Conservation (phyloP, 176 grass and related monocot species). For the Tuctoria greenei region DNA sequence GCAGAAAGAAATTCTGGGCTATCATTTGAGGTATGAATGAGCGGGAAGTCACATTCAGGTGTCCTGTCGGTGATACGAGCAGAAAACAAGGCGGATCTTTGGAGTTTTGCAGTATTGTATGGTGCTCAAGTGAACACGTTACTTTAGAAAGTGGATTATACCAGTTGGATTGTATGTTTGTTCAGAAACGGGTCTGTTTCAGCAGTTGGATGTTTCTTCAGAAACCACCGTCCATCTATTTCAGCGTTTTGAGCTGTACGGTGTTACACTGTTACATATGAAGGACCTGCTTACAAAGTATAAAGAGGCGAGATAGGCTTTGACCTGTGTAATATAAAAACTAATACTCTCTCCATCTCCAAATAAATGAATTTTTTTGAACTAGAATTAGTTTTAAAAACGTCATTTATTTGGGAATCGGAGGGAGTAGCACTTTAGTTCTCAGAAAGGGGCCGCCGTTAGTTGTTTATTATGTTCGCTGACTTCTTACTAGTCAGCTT, state of each 20-base stretch:
- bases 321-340: not conserved
- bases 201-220: not conserved
- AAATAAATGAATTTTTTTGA: too few relatives aligned
- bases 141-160: conserved; percentile 4
- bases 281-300: not conserved
- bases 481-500: not conserved
- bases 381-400: too few relatives aligned
- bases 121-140: not conserved
- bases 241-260: too few relatives aligned
- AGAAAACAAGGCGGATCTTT: not conserved
- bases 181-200: not conserved
- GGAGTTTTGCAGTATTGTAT: not conserved
- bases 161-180: not conserved
- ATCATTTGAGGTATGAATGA: conserved; percentile 56
- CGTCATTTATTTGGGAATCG: too few relatives aligned
- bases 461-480: not conserved
- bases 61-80: not conserved
- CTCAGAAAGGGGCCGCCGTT: too few relatives aligned
- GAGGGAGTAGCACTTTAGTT: too few relatives aligned
- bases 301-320: conserved; percentile 10
- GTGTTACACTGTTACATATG: not conserved
- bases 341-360: too few relatives aligned
- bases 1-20: conserved; percentile 93
- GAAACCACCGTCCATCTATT: too few relatives aligned
- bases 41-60: not conserved